A percentile compares a stretch with the other conserved stretches of the same genome.
These are phyloP conservation scores for Eutrema japonicum DNA, from an alignment of 345 rosid genomes.

Conservation along the genomic window DNA sequence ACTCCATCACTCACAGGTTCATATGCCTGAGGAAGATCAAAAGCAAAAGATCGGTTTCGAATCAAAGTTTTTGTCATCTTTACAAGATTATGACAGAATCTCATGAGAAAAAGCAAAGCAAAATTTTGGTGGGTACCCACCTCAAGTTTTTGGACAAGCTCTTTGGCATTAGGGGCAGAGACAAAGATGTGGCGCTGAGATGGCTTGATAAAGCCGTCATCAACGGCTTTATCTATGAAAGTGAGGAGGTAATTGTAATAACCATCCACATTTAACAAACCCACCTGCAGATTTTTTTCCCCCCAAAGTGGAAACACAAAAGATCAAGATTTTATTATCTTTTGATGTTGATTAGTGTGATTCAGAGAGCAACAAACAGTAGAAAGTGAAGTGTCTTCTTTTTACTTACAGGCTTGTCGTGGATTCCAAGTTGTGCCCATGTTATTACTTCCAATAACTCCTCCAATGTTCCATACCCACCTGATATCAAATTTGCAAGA, in stretches of 20 bases:
- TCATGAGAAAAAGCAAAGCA: constrained; percentile 17
- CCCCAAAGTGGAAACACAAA: constrained; percentile 22
- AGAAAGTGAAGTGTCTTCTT: constrained; percentile 20
- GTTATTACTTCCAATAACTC: constrained; percentile 86
- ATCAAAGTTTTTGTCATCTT: constrained; percentile 20
- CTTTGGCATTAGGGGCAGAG: constrained; percentile 89
- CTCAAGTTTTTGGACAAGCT: constrained; percentile 93
- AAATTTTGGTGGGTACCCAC: constrained; percentile 48
- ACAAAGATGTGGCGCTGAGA: constrained; percentile 86
- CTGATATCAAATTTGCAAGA: constrained; percentile 47
- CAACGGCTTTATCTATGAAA: constrained; percentile 95
- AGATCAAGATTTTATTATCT: constrained; percentile 24
- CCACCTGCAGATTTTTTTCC: constrained; percentile 61
- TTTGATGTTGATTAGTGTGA: constrained; percentile 14
- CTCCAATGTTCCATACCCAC: constrained; percentile 95
- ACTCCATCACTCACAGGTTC: constrained; percentile 82
- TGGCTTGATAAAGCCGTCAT: constrained; percentile 92
- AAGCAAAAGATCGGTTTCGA: neutral
- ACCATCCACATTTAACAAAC: constrained; percentile 94
- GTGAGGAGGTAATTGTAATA: constrained; percentile 82
- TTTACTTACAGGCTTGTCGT: constrained; percentile 82
- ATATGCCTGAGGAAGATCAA: constrained; percentile 60
- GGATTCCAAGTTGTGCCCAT: constrained; percentile 97
- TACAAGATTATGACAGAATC: constrained; percentile 24
- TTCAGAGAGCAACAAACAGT: constrained; percentile 28